Evolutionary conservation across 2,329 filamentous ascomycete genomes (phyloP).

Genomic region (Dactylella cylindrospora): DNA sequence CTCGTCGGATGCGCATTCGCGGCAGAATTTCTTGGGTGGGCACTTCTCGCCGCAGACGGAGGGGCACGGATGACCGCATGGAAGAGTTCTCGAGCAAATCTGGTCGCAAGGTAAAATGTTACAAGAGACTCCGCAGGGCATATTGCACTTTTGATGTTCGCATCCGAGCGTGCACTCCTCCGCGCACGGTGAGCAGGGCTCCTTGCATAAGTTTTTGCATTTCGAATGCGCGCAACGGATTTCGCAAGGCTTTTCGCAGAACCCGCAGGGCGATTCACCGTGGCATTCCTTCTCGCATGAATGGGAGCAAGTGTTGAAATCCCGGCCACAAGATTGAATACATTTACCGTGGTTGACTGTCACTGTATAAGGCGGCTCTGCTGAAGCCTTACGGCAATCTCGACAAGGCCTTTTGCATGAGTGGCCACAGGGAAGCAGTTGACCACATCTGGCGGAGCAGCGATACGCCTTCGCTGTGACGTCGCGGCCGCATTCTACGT

Average conservation of each 20-base stretch:
- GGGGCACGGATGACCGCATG: constrained; percentile 66
- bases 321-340: constrained; percentile 56
- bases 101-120: constrained; percentile 66
- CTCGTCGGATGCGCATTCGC: constrained; percentile 57
- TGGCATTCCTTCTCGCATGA: constrained; percentile 60
- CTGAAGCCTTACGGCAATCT: constrained; percentile 54
- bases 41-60: constrained; percentile 67
- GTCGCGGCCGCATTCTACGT: constrained; percentile 58
- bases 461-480: constrained; percentile 53
- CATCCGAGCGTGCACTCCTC: constrained; percentile 61
- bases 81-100: constrained; percentile 59
- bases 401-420: constrained; percentile 58
- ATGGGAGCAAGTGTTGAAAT: constrained; percentile 61
- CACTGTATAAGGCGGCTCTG: constrained; percentile 49
- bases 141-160: constrained; percentile 56
- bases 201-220: constrained; percentile 60
- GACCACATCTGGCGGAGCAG: constrained; percentile 58
- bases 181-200: constrained; percentile 65
- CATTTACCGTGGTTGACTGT: constrained; percentile 57
- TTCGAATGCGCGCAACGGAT: constrained; percentile 61
- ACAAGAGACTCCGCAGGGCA: constrained; percentile 66
- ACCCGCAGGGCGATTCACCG: constrained; percentile 54
- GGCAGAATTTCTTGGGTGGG: constrained; percentile 59
- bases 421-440: constrained; percentile 61
- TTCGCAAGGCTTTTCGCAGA: constrained; percentile 59